A percentile compares a stretch with the other conserved stretches of the same genome.
phyloP scores from a whole-genome alignment of 106 monocot species.

The Acorus calamus region DNA sequence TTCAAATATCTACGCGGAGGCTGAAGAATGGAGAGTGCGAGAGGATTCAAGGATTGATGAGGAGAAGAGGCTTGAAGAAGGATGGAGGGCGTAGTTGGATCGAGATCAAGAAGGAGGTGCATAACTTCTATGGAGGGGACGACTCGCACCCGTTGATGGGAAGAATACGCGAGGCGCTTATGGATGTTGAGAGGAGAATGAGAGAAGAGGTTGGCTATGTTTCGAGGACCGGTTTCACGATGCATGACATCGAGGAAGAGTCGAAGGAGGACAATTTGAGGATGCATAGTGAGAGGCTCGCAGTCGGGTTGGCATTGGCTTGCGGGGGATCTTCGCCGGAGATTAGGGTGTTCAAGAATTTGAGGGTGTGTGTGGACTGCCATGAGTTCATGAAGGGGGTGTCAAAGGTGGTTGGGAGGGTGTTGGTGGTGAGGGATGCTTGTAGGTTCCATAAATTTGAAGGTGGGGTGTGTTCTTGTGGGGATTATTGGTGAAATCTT shows the following conservation, averaged over 20 bases:
- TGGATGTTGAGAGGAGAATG: conserved; percentile 26
- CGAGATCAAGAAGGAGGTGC: conserved; percentile 32
- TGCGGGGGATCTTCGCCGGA: conserved; percentile 2
- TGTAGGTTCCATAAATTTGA: conserved; percentile 27
- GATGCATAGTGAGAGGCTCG: conserved; percentile 38
- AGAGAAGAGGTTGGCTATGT: conserved; percentile 26
- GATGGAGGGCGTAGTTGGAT: conserved; percentile 47
- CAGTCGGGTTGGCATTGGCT: conserved; percentile 25
- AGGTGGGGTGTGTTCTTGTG: conserved; percentile 19
- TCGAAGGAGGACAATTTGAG: conserved; percentile 31
- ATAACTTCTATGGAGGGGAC: conserved; percentile 39
- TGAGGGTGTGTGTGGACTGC: conserved; percentile 23
- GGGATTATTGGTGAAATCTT: conserved; percentile 22
- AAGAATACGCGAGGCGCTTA: conserved; percentile 14
- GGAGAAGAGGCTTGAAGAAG: conserved; percentile 32
- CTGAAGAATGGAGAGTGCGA: conserved; percentile 36
- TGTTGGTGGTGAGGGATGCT: conserved; percentile 24
- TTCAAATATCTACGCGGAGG: conserved; percentile 35
- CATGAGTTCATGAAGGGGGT: conserved; percentile 26
- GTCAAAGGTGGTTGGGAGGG: conserved; percentile 10
- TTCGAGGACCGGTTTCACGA: background rate
- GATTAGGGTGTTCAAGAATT: conserved; percentile 25
- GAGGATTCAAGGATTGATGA: conserved; percentile 25
- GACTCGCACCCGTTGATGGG: conserved; percentile 18
- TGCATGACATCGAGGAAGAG: conserved; percentile 51